phyloP scores from a whole-genome alignment of 2,329 filamentous ascomycete species.

The Hymenoscyphus scutula region DNA sequence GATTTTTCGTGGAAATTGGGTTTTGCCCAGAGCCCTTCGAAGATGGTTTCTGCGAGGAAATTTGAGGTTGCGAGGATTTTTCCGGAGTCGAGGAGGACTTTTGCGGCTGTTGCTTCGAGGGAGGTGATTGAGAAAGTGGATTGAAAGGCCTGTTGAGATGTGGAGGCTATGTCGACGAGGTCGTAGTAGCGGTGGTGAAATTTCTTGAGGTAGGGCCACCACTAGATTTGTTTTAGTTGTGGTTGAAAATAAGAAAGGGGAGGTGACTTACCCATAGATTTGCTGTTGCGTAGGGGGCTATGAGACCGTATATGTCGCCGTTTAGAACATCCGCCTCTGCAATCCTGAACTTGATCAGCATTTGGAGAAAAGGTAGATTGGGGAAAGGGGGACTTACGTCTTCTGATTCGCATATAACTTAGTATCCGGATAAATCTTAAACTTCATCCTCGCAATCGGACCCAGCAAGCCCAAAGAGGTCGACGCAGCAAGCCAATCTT shows the following conservation, averaged over 20 bases:
- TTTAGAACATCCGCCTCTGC: constrained; percentile 20
- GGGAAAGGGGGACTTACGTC: constrained; percentile 9
- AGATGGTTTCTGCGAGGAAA: constrained; percentile 23
- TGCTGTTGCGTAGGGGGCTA: constrained; percentile 23
- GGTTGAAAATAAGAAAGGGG: too few species aligned
- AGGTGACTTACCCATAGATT: too few species aligned
- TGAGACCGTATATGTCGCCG: constrained; percentile 22
- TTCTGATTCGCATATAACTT: constrained; percentile 21
- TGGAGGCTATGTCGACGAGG: constrained; percentile 18
- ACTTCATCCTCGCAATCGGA: constrained; percentile 21
- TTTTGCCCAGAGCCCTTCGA: constrained; percentile 19
- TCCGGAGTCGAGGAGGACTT: constrained; percentile 19
- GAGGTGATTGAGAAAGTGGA: constrained; percentile 23
- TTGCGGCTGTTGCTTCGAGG: constrained; percentile 19
- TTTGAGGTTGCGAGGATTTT: constrained; percentile 22
- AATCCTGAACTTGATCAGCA: constrained; percentile 12
- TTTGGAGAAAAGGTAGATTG: too few species aligned
- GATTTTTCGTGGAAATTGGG: constrained; percentile 26
- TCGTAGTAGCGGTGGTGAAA: constrained; percentile 26
- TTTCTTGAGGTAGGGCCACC: constrained; percentile 23
- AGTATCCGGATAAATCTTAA: constrained; percentile 20
- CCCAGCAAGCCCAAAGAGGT: constrained; percentile 23
- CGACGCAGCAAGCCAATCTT: constrained; percentile 23
- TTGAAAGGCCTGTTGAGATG: constrained; percentile 21
- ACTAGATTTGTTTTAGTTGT: too few species aligned